Conservation (phyloP, 1,139 yeast species). For the Blastobotrys aristatus region DNA sequence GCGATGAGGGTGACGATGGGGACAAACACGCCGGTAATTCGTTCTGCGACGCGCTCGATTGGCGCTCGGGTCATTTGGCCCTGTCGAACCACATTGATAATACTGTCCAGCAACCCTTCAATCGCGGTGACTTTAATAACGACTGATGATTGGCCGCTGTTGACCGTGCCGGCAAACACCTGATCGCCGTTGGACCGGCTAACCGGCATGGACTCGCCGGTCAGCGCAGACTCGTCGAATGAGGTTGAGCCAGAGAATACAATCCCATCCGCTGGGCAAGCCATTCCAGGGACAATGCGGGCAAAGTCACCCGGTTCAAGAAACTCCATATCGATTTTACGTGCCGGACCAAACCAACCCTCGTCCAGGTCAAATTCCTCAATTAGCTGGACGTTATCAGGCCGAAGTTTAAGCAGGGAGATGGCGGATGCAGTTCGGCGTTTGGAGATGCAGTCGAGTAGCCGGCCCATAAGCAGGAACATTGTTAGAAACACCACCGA, state of each 20-base stretch:
- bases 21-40: conserved; percentile 67
- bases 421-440: conserved; percentile 64
- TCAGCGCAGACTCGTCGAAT: conserved; percentile 72
- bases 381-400: conserved; percentile 47
- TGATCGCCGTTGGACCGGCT: conserved; percentile 57
- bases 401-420: conserved; percentile 48
- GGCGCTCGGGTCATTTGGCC: conserved; percentile 75
- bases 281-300: conserved; percentile 57
- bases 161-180: conserved; percentile 68
- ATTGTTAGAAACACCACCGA: conserved; percentile 72
- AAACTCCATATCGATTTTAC: conserved; percentile 44
- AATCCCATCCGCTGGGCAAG: conserved; percentile 69
- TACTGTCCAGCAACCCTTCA: conserved; percentile 64
- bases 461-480: conserved; percentile 63
- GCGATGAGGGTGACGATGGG: conserved; percentile 62
- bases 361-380: conserved; percentile 22
- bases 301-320: conserved; percentile 63
- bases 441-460: conserved; percentile 62
- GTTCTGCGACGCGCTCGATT: conserved; percentile 65
- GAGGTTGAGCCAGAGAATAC: conserved; percentile 52
- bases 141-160: conserved; percentile 51
- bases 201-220: conserved; percentile 73
- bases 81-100: conserved; percentile 63
- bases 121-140: conserved; percentile 55
- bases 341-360: conserved; percentile 21